Conservation (phyloP, 768 basidiomycete genomes). For the Amanita rubescens region DNA sequence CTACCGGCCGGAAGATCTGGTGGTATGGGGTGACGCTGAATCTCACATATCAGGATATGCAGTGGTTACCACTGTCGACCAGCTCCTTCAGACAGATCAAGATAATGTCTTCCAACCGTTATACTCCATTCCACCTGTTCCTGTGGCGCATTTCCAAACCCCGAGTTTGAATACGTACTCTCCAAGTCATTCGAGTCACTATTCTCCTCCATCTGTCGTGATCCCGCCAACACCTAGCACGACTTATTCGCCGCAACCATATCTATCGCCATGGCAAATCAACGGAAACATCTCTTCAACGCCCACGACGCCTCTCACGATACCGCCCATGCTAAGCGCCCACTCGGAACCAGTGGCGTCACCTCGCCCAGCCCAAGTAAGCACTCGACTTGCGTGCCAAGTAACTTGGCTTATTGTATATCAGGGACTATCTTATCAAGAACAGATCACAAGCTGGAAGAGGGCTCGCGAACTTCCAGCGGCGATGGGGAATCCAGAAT, state of each 20-base stretch:
- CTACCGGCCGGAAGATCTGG: background rate
- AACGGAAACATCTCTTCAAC: slow-evolving; percentile 1
- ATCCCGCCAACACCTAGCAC: background rate
- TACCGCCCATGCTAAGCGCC: background rate
- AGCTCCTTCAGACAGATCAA: background rate
- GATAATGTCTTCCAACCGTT: background rate
- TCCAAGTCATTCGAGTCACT: background rate
- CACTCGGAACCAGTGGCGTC: background rate
- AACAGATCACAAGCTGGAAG: background rate
- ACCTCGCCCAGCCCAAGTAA: background rate
- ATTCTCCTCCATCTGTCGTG: background rate
- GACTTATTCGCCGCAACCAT: background rate
- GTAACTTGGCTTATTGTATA: background rate
- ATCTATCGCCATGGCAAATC: background rate
- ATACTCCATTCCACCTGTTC: background rate
- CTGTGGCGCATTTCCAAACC: background rate
- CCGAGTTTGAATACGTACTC: background rate
- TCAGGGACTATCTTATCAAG: background rate
- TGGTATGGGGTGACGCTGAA: background rate
- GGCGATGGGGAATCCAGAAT: slow-evolving; percentile 19
- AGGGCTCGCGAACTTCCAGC: background rate
- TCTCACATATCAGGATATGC: background rate
- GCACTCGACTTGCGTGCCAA: background rate
- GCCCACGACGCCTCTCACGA: slow-evolving; percentile 2
- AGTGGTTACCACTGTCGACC: background rate